A percentile compares a stretch with the other conserved stretches of the same genome.
Conservation (phyloP, 2,329 filamentous ascomycete genomes). For the Rutstroemia sp. region DNA sequence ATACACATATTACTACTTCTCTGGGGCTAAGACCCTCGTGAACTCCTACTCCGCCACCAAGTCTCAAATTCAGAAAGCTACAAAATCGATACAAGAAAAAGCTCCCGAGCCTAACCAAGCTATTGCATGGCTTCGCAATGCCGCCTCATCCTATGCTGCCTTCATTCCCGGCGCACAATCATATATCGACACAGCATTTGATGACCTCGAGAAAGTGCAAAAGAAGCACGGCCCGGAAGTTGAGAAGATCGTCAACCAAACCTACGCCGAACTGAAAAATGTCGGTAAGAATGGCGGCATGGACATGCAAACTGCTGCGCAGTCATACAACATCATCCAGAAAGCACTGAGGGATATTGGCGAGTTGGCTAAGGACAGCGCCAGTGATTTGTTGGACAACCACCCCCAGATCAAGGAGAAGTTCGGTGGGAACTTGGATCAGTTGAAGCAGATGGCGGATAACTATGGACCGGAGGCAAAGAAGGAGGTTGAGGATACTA, state of each 20-base stretch:
- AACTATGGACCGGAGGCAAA: constrained; percentile 69
- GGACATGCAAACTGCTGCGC: constrained; percentile 52
- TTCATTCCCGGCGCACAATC: constrained; percentile 64
- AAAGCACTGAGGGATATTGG: constrained; percentile 54
- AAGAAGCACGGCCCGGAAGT: constrained; percentile 63
- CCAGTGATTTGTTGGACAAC: constrained; percentile 60
- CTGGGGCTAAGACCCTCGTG: constrained; percentile 36
- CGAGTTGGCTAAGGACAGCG: constrained; percentile 54
- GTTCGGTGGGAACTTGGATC: constrained; percentile 58
- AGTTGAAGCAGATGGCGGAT: constrained; percentile 62
- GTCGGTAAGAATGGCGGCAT: constrained; percentile 48
- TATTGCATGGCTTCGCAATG: constrained; percentile 55
- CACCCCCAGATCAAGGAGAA: constrained; percentile 68
- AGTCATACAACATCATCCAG: constrained; percentile 54
- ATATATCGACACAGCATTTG: constrained; percentile 63
- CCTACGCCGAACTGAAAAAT: constrained; percentile 59
- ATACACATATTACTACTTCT: constrained; percentile 47
- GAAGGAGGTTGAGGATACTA: constrained; percentile 67
- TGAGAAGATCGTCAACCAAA: constrained; percentile 57
- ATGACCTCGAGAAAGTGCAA: constrained; percentile 61
- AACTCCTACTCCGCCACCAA: constrained; percentile 47
- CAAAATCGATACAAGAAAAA: constrained; percentile 51
- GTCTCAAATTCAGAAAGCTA: constrained; percentile 51
- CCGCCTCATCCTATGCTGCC: constrained; percentile 59
- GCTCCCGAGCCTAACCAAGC: constrained; percentile 62